Percentiles rank a stretch among this genome's conserved stretches.
Conservation (phyloP, 441 rosid genomes). For the Bocquillonia castaneifolia region DNA sequence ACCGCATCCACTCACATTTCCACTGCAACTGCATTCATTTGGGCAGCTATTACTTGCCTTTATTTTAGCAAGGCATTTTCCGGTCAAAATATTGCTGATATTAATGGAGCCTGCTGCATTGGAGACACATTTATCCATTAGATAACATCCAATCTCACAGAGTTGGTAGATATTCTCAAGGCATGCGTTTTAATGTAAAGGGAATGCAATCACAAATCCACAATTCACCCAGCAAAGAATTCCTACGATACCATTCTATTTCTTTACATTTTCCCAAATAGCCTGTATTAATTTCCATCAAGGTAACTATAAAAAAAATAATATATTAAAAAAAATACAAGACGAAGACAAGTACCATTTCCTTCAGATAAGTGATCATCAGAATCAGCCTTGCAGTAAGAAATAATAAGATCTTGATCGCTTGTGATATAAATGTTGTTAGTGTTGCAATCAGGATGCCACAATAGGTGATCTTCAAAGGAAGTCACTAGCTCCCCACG, state of each 20-base stretch:
- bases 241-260: neutral
- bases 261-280: neutral
- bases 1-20: slow-evolving; percentile 43
- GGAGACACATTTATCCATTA: slow-evolving; percentile 61
- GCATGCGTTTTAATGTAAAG: no score
- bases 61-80: slow-evolving; percentile 91
- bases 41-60: slow-evolving; percentile 51
- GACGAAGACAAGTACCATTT: slow-evolving; percentile 65
- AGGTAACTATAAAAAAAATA: neutral
- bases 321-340: slow-evolving; percentile 27
- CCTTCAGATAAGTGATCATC: slow-evolving; percentile 73
- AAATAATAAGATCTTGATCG: slow-evolving; percentile 89
- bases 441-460: slow-evolving; percentile 97
- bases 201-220: no score
- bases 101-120: slow-evolving; percentile 87
- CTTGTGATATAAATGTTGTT: slow-evolving; percentile 88
- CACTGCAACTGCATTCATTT: slow-evolving; percentile 44
- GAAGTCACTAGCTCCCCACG: slow-evolving; percentile 86
- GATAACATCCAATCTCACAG: slow-evolving; percentile 71
- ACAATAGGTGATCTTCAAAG: slow-evolving; percentile 77
- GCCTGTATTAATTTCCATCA: slow-evolving; percentile 33
- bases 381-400: slow-evolving; percentile 88
- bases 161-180: slow-evolving; percentile 56
- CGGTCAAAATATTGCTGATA: slow-evolving; percentile 86
- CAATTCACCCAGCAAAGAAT: no score